phyloP scores from a whole-genome alignment of 1,284 basidiomycete species.

The Trichosporon ovoides region DNA sequence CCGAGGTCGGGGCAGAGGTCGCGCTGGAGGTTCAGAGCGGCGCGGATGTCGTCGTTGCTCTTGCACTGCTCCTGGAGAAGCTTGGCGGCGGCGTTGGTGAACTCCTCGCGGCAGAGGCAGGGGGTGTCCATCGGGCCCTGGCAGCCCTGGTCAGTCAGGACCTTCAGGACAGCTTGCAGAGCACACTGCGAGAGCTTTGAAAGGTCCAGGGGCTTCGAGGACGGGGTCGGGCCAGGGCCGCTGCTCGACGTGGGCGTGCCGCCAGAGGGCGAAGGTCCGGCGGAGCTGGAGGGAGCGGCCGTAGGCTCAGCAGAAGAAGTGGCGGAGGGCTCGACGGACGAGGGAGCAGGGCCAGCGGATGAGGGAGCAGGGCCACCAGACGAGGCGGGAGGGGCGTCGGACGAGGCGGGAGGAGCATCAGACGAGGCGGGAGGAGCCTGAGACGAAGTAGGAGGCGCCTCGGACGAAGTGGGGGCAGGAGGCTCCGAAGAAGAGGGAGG shows the following conservation, averaged over 20 bases:
- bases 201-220: background rate
- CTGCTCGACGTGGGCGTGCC: background rate
- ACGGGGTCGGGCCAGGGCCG: background rate
- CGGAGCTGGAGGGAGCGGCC: background rate
- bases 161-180: background rate
- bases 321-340: background rate
- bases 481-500: background rate
- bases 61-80: conserved; percentile 4
- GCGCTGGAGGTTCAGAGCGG: conserved; percentile 1
- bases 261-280: background rate
- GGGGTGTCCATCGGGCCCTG: background rate
- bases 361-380: too few relatives aligned
- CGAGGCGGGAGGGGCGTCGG: background rate
- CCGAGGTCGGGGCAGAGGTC: conserved; percentile 5
- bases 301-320: background rate
- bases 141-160: conserved; percentile 2
- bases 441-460: too few relatives aligned
- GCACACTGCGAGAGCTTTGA: conserved; percentile 8
- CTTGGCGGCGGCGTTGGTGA: background rate
- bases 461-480: background rate
- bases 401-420: background rate
- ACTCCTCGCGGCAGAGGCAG: conserved; percentile 4
- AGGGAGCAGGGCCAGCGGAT: background rate
- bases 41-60: background rate
- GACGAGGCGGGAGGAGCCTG: background rate